phyloP scores from a whole-genome alignment of 2,329 filamentous ascomycete genomes.

The Lasiodiplodia sp. region DNA sequence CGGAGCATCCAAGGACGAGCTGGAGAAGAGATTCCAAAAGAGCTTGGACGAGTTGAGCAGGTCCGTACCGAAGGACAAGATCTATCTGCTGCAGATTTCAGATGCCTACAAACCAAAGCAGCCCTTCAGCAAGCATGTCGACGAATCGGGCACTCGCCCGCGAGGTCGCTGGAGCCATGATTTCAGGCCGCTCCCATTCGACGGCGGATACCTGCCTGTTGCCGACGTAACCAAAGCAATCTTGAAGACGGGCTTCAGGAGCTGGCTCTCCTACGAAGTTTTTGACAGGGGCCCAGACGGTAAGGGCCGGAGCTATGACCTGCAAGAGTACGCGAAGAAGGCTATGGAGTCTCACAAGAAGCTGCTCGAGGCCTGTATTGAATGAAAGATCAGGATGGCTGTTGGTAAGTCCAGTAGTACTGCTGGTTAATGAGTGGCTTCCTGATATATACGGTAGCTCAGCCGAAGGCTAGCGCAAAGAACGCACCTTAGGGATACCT shows the following conservation, averaged over 20 bases:
- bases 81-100: conserved; percentile 76
- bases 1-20: conserved; percentile 51
- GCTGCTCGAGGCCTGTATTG: conserved; percentile 40
- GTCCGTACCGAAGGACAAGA: conserved; percentile 71
- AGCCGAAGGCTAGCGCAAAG: no score
- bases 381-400: neutral
- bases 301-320: conserved; percentile 59
- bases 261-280: conserved; percentile 74
- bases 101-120: conserved; percentile 72
- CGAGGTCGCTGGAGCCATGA: conserved; percentile 75
- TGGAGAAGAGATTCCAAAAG: conserved; percentile 59
- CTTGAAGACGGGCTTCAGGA: conserved; percentile 70
- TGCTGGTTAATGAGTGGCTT: no score
- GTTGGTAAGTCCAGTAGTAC: no score
- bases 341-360: conserved; percentile 59
- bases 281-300: conserved; percentile 69
- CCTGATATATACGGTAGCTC: no score
- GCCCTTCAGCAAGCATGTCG: conserved; percentile 60
- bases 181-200: conserved; percentile 72
- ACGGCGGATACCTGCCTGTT: conserved; percentile 75
- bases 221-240: conserved; percentile 71
- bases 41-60: conserved; percentile 64
- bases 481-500: no score
- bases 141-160: conserved; percentile 64
- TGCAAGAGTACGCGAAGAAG: conserved; percentile 58